These are phyloP conservation scores for Apiospora kogelbergensis DNA, from an alignment of 2,329 filamentous ascomycete species.

Conservation along the genomic window DNA sequence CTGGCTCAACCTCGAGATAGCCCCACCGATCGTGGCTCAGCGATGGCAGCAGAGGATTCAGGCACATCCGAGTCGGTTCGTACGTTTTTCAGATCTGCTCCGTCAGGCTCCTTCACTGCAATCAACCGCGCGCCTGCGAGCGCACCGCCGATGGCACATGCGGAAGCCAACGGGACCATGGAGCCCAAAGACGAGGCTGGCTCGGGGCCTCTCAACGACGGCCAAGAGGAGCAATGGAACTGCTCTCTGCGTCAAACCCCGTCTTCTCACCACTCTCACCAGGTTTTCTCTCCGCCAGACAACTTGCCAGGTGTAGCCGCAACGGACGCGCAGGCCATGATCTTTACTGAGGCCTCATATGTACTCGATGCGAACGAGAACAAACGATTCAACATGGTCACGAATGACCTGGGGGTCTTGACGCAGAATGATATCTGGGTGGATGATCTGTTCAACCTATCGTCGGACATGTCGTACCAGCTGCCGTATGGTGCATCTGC, in stretches of 20 bases:
- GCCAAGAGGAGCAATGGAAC: conserved; percentile 10
- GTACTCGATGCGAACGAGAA: conserved; percentile 7
- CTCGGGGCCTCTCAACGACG: neutral
- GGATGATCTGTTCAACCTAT: conserved; percentile 8
- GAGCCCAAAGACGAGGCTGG: neutral
- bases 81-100: conserved; percentile 28
- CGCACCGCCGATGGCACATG: neutral
- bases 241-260: neutral
- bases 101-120: conserved; percentile 38
- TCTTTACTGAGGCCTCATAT: neutral
- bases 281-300: conserved; percentile 7
- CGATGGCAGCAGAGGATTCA: conserved; percentile 25
- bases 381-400: conserved; percentile 13
- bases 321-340: conserved; percentile 6
- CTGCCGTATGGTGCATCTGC: neutral
- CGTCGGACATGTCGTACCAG: conserved; percentile 3
- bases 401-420: conserved; percentile 14
- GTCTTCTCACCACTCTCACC: conserved; percentile 5
- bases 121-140: conserved; percentile 33
- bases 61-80: conserved; percentile 20
- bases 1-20: conserved; percentile 29
- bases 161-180: conserved; percentile 9
- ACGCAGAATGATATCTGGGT: conserved; percentile 16
- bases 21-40: conserved; percentile 31
- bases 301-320: conserved; percentile 3